Evolutionary conservation across 768 basidiomycete species (phyloP).

Genomic region (Pleurotus tuoliensis): DNA sequence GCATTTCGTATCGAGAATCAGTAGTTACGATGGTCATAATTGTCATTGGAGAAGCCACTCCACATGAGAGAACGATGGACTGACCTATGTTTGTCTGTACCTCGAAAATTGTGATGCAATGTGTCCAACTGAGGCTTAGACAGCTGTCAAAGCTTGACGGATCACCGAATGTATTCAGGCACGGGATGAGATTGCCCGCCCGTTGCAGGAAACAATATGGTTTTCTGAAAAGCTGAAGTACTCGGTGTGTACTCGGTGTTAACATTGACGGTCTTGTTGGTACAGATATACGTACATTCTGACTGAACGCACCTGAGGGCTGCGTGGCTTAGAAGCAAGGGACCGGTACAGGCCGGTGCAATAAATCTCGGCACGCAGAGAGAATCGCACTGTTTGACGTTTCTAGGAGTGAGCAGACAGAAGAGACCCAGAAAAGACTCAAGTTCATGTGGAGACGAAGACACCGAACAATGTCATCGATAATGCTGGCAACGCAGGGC

Average conservation of each 20-base stretch:
- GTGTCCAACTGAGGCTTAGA: constrained; percentile 5
- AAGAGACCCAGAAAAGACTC: too few species aligned
- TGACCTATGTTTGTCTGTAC: neutral
- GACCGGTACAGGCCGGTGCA: too few species aligned
- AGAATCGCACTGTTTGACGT: too few species aligned
- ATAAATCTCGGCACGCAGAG: too few species aligned
- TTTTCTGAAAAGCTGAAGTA: neutral
- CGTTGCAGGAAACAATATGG: neutral
- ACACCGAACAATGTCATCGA: too few species aligned
- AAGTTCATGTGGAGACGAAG: too few species aligned
- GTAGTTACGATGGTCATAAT: neutral
- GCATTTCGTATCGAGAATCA: neutral
- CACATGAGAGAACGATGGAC: neutral
- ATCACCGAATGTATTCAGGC: neutral
- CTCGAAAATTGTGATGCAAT: constrained; percentile 3
- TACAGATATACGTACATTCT: neutral
- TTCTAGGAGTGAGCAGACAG: too few species aligned
- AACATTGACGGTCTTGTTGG: neutral
- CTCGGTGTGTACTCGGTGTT: neutral
- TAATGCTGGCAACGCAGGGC: too few species aligned
- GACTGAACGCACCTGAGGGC: neutral
- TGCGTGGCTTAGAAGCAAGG: neutral
- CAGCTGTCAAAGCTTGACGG: neutral
- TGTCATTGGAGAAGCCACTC: neutral
- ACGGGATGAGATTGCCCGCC: neutral